Base-by-base conservation (phyloP, 1,139 yeast species). In the Zygosaccharomyces sapae region DNA sequence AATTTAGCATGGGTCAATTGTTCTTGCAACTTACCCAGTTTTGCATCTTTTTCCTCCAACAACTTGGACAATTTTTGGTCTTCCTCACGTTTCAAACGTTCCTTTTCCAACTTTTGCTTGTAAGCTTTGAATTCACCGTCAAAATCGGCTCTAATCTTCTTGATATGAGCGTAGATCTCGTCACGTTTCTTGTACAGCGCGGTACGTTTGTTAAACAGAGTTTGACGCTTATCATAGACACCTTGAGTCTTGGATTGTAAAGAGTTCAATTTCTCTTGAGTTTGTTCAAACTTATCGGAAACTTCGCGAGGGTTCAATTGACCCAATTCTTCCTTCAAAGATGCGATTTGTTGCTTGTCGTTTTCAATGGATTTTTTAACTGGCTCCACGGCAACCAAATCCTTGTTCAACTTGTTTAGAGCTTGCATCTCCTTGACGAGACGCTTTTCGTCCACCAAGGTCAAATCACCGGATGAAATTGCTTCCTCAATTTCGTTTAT, bases 391-490 rank as follows among this genome's bases (percentile, higher is more conserved):
- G 79, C 76, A 43, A 81, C 81, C 66, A 88, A 86, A 68, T 84
- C 94, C 70, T 85, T 86, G 65, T 83, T 81, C 64, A 85, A 74
- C 71, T 87, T 88, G 70, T 94, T 83, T 67, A 92, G 78, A 45
- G 83, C 71, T 47, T 89, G 79, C 76, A 89, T 86, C 71, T 92
- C 97, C 71, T 86, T 86, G 58, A 94, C 81, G 57, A 75, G 72
- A 67, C 83, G 79, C 74, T 89, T 85, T 76, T 94, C 99, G 55
- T 92, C 96, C 46, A 90, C 97, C 64, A 94, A 80, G 62, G 88
- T 81, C 68, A 94, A 75, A 46, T 76, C 73, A 52, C 97, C 98
- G 45, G 86, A 72, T 52, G 86, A 89, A 55, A 92, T 83, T 57
- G 78, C 75, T 41, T 75, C 76, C 67, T 92, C 97, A 62, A 89